These are phyloP conservation scores for Gymnopilus junonius DNA, from an alignment of 768 basidiomycete species.

Conservation along the genomic window DNA sequence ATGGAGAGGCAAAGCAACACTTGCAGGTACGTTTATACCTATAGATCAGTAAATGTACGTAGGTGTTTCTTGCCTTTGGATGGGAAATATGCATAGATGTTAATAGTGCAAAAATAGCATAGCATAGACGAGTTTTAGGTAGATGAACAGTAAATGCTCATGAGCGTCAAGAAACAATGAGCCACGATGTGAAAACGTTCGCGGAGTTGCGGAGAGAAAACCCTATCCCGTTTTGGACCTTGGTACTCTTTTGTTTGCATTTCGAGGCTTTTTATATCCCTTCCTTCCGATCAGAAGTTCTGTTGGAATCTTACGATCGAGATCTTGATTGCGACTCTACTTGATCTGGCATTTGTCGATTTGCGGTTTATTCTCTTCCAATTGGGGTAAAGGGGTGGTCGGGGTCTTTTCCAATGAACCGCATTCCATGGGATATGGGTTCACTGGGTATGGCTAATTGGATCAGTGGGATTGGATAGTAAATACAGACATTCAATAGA, in stretches of 20 bases:
- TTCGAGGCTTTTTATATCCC: slow-evolving; percentile 9
- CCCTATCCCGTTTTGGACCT: slow-evolving; percentile 13
- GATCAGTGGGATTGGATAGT: neutral
- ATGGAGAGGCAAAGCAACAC: slow-evolving; percentile 2
- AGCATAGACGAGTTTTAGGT: neutral
- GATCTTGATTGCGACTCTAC: slow-evolving; percentile 28
- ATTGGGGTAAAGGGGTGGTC: slow-evolving; percentile 1
- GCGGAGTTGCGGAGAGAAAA: slow-evolving; percentile 13
- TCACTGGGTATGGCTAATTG: neutral
- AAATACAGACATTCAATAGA: neutral
- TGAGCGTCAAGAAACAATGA: slow-evolving; percentile 1
- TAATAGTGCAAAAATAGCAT: neutral
- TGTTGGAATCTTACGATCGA: slow-evolving; percentile 34
- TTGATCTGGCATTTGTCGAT: slow-evolving; percentile 5
- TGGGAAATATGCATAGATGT: neutral
- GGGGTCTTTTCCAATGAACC: neutral
- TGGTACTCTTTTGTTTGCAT: slow-evolving; percentile 7
- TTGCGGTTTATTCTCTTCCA: slow-evolving; percentile 7
- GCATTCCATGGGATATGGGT: neutral
- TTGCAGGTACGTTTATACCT: neutral
- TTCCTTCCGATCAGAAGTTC: slow-evolving; percentile 49
- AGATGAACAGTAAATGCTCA: neutral
- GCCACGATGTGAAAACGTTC: neutral
- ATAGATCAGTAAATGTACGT: neutral
- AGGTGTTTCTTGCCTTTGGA: neutral